Conservation (phyloP, 805 yeast species). For the Cyberlindnera mycetangii region DNA sequence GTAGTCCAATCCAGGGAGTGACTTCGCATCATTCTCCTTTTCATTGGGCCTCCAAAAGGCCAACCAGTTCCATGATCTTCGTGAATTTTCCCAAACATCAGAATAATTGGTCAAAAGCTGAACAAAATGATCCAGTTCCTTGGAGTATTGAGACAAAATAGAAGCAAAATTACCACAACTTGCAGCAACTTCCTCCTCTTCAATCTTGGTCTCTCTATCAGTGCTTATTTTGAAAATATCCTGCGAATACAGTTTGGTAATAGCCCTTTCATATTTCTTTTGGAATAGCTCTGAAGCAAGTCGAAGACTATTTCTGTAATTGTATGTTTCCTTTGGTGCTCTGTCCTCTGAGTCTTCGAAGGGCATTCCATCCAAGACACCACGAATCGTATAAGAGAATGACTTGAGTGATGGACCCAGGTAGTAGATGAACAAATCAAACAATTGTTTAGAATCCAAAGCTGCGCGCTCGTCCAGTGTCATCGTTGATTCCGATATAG, state of each 20-base stretch:
- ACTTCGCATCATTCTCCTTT: neutral
- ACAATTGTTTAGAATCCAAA: constrained; percentile 40
- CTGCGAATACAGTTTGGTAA: constrained; percentile 50
- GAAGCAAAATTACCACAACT: constrained; percentile 78
- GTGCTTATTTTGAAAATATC: constrained; percentile 15
- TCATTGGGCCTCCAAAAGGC: constrained; percentile 43
- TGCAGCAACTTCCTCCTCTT: constrained; percentile 80
- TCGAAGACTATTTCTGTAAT: constrained; percentile 44
- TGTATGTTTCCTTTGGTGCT: constrained; percentile 39
- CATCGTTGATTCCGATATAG: constrained; percentile 10
- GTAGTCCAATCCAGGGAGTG: constrained; percentile 16
- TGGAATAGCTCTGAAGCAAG: constrained; percentile 56
- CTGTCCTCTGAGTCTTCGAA: constrained; percentile 39
- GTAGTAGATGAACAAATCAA: constrained; percentile 62
- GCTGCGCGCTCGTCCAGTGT: constrained; percentile 21
- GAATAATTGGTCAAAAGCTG: constrained; percentile 41
- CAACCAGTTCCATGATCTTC: constrained; percentile 47
- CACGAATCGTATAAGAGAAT: constrained; percentile 58
- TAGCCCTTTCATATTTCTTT: constrained; percentile 53
- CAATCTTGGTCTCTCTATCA: constrained; percentile 41
- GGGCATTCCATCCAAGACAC: constrained; percentile 57
- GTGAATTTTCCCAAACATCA: constrained; percentile 11
- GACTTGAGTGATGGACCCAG: constrained; percentile 74
- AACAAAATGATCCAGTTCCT: constrained; percentile 51
- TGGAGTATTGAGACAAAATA: constrained; percentile 58